Evolutionary conservation across 129 eudicot genomes (phyloP), one percentile per base, ranked within the genome.

Genomic region (Cynara cardunculus): DNA sequence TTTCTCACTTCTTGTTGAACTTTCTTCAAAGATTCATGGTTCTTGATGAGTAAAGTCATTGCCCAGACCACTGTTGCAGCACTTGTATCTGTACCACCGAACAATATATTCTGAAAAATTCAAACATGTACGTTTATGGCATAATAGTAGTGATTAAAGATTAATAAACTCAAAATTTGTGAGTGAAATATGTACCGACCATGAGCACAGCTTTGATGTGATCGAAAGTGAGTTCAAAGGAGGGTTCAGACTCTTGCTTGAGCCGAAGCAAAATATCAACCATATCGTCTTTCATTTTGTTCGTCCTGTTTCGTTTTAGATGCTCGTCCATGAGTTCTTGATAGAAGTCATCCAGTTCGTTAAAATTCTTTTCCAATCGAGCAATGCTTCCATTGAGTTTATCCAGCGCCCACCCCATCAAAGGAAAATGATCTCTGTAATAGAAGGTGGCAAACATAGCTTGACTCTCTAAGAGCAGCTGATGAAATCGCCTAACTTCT

Each of bases 1-100:
- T 73, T 21, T 3, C 89, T 46, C 25, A 86, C 84, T 79, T 88
- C 87, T 61, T 85, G 80, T 85, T 88, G 91, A 64, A 28, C 78
- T 79, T 78, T 88, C 22, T 78, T 82, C 77, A 88, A 72, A 1
- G 64, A 75, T 66, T 32, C 1, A 0, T 87, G 91, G 56, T 85
- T 85, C 73, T 82, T 85, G 35, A 85, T 85, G 10, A 88, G 49
- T 37, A 73, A 78, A 21, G 91, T 88, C 87, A 88, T 82, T 18
- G 84, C 84, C 91, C 91, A 88, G 13, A 79, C 73, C 64, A 74
- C 70, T 7, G 84, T 61, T 1, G 85, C 69, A 14, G 91, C 85
- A 66, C 74, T 88, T 49, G 91, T 75, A 19, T 88, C 87, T n/a
- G 91, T 88, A 7, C 91, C 91, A 0, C 83, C 88, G 21, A 85